Evolutionary conservation across 2,329 filamentous ascomycete genomes (phyloP).

Genomic region (Alternaria arborescens): DNA sequence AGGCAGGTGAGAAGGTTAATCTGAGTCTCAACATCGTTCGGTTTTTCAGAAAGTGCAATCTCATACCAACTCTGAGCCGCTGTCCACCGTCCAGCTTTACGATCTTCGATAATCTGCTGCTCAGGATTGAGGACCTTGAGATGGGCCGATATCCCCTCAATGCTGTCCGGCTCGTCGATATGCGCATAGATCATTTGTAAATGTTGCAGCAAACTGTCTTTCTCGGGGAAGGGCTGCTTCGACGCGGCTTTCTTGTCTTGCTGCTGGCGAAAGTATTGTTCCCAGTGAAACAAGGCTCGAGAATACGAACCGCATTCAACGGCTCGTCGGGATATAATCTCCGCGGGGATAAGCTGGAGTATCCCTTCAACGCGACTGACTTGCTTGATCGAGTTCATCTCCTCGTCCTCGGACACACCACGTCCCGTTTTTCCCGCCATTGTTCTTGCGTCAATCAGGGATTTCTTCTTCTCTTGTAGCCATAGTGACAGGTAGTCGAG

Average conservation of each 20-base stretch:
- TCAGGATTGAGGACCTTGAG: constrained; percentile 88
- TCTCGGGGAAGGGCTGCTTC: constrained; percentile 60
- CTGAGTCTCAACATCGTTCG: constrained; percentile 79
- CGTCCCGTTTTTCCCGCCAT: constrained; percentile 56
- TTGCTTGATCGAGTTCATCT: constrained; percentile 61
- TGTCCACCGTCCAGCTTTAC: constrained; percentile 91
- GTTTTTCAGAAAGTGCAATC: constrained; percentile 81
- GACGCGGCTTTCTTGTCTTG: constrained; percentile 54
- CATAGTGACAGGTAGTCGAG: constrained; percentile 92
- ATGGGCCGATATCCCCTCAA: constrained; percentile 92
- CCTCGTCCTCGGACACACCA: constrained; percentile 58
- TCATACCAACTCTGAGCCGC: constrained; percentile 99
- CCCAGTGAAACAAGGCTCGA: constrained; percentile 90
- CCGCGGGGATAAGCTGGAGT: constrained; percentile 72
- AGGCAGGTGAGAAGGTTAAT: constrained; percentile 86
- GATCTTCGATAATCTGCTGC: constrained; percentile 90
- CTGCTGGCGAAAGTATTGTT: constrained; percentile 80
- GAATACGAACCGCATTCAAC: constrained; percentile 95
- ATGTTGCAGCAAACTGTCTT: constrained; percentile 73
- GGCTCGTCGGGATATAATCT: constrained; percentile 80
- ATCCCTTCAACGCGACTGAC: constrained; percentile 76
- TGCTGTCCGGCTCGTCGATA: constrained; percentile 96
- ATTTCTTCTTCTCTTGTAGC: constrained; percentile 78
- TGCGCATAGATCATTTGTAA: constrained; percentile 95
- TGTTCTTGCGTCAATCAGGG: constrained; percentile 49